Evolutionary conservation across 2,329 filamentous ascomycete genomes (phyloP).

Genomic region (Colletotrichum sidae): DNA sequence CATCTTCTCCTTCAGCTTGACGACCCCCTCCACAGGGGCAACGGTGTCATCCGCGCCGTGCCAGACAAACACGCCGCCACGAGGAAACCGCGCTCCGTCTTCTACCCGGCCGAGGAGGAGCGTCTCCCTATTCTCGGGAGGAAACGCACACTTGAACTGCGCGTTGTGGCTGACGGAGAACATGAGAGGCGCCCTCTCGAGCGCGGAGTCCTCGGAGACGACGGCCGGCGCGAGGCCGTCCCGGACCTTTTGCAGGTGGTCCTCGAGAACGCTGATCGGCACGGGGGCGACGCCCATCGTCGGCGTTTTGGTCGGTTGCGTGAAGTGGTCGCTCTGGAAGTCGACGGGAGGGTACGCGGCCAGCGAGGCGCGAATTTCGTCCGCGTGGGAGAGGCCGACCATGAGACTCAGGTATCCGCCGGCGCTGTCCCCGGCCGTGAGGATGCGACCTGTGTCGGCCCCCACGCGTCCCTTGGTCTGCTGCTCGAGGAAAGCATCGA

Average conservation of each 20-base stretch:
- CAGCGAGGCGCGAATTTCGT: slow-evolving; percentile 38
- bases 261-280: slow-evolving; percentile 14
- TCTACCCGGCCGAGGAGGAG: slow-evolving; percentile 10
- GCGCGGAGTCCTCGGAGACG: slow-evolving; percentile 5
- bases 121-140: background rate
- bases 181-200: slow-evolving; percentile 14
- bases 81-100: slow-evolving; percentile 14
- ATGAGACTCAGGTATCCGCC: slow-evolving; percentile 42
- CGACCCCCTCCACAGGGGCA: slow-evolving; percentile 8
- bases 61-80: slow-evolving; percentile 27
- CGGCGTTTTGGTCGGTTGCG: background rate
- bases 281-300: background rate
- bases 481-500: slow-evolving; percentile 36
- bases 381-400: slow-evolving; percentile 40
- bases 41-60: slow-evolving; percentile 18
- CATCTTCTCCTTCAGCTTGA: slow-evolving; percentile 5
- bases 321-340: slow-evolving; percentile 18
- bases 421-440: slow-evolving; percentile 33
- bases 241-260: slow-evolving; percentile 19
- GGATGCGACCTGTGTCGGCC: slow-evolving; percentile 12
- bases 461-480: slow-evolving; percentile 38
- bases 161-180: slow-evolving; percentile 12
- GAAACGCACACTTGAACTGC: background rate
- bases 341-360: slow-evolving; percentile 41
- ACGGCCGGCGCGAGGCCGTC: background rate